Evolutionary conservation across 345 rosid genomes (phyloP), one percentile per base, ranked within the genome.

Genomic region (Lumnitzera racemosa): DNA sequence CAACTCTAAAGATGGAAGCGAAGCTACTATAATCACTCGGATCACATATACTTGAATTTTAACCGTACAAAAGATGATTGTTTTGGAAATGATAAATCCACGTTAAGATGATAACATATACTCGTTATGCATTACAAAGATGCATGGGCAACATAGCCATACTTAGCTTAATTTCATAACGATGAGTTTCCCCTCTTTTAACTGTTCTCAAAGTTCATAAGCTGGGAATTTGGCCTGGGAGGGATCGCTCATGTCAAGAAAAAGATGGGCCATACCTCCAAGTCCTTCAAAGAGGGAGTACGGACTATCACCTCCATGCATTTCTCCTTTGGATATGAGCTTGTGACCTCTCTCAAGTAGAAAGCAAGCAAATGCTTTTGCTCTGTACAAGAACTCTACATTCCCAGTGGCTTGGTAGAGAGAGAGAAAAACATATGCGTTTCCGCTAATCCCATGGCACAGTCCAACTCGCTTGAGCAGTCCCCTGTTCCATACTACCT

Each of bases 361-460:
- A 77, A 83, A 86, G 76, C 86, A 76, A 46, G 89, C 74, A 76
- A 86, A 86, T 25, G 94, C 84, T 75, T 80, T 83, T 48, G 79
- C 88, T 61, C 66, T 73, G 51, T 80, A 67, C 14, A 83, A 67
- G 72, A 74, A 80, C 66, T 76, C 72, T 2, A 2, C 55, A 0
- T 80, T 64, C 4, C 86, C 86, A 0, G 88, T 86, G 36, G 81
- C 53, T 24, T 72, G 78, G 67, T 78, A 76, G 15, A 83, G 86
- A 16, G 89, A 67, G 41, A 86, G 84, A 57, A 86, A 86, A 12
- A 67, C 80, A 0, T 78, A 83, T 0, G 81, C 46, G 48, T 83
- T 86, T 55, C 86, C 86, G 23, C 94, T 83, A 57, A 86, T 83
- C 51, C 94, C 94, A 47, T 86, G 94, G 52, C 94, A 86, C 25